These are phyloP conservation scores for Mytilinidion resinicola DNA, from an alignment of 495 filamentous ascomycete species.

Conservation along the genomic window DNA sequence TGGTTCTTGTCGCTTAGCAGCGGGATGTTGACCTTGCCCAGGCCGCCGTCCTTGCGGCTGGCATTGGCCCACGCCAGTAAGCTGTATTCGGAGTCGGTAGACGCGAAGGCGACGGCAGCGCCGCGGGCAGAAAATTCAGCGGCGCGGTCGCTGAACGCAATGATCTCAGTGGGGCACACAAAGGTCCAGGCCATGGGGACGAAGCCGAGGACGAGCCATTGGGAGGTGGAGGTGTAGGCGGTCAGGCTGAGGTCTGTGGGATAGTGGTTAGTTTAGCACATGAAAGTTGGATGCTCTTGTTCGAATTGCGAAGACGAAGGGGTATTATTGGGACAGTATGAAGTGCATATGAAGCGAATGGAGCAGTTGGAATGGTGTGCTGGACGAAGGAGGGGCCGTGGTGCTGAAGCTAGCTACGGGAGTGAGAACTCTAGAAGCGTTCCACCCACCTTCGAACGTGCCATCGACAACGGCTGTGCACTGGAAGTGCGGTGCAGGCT, in stretches of 20 bases:
- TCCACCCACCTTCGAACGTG: conserved; percentile 29
- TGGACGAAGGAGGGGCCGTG: neutral
- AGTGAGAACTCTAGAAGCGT: neutral
- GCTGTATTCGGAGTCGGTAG: conserved; percentile 44
- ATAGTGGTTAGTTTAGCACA: conserved; percentile 2
- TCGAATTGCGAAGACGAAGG: neutral
- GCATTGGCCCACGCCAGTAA: conserved; percentile 50
- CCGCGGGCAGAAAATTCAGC: conserved; percentile 41
- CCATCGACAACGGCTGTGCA: conserved; percentile 32
- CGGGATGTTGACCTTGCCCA: conserved; percentile 49
- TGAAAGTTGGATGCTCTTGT: neutral
- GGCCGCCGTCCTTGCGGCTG: conserved; percentile 47
- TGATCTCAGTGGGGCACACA: conserved; percentile 49
- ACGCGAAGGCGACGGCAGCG: conserved; percentile 48
- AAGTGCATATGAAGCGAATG: neutral
- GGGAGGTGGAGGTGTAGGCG: conserved; percentile 38
- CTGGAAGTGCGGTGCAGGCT: conserved; percentile 44
- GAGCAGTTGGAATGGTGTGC: no score
- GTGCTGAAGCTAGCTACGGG: neutral
- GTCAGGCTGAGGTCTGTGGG: conserved; percentile 40
- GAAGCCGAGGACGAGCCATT: conserved; percentile 48
- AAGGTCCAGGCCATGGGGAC: conserved; percentile 52
- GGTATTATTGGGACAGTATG: neutral
- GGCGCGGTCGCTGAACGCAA: conserved; percentile 43
- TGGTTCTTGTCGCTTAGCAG: conserved; percentile 53